Evolutionary conservation across 2,329 filamentous ascomycete genomes (phyloP).

Genomic region (Colletotrichum falcatum): DNA sequence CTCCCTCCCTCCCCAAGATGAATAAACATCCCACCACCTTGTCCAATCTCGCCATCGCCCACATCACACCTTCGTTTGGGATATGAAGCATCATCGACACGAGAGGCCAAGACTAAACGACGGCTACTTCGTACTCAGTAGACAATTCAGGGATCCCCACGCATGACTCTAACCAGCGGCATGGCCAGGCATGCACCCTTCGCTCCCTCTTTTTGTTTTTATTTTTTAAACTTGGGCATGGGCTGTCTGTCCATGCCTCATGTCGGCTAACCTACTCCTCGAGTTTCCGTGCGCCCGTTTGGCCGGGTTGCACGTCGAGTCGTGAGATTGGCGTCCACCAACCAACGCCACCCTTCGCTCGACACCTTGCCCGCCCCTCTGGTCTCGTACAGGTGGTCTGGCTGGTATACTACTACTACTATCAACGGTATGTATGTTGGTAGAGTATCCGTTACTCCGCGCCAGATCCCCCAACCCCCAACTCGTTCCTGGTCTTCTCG

Average conservation of each 20-base stretch:
- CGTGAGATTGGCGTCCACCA: slow-evolving; percentile 33
- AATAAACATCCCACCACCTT: not conserved
- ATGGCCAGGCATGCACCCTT: slow-evolving; percentile 2
- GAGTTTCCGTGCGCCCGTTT: slow-evolving; percentile 37
- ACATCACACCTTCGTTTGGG: not conserved
- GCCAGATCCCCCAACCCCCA: not conserved
- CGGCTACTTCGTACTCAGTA: too few relatives aligned
- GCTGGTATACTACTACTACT: too few relatives aligned
- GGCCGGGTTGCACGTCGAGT: slow-evolving; percentile 19
- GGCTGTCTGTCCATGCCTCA: slow-evolving; percentile 14
- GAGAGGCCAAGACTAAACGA: not conserved
- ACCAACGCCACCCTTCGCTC: slow-evolving; percentile 25
- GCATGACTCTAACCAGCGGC: slow-evolving; percentile 28
- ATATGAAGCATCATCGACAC: not conserved
- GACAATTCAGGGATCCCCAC: not conserved
- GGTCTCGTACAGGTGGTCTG: not conserved
- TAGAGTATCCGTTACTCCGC: too few relatives aligned
- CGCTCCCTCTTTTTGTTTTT: too few relatives aligned
- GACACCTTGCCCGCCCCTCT: not conserved
- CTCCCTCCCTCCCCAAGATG: not conserved
- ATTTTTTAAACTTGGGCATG: not conserved
- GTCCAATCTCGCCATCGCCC: not conserved
- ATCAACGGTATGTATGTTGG: slow-evolving; percentile 5
- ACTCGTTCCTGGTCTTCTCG: not conserved
- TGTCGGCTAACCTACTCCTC: slow-evolving; percentile 29